Base-by-base conservation (phyloP, 805 yeast genomes). In the Candida qinlingensis region DNA sequence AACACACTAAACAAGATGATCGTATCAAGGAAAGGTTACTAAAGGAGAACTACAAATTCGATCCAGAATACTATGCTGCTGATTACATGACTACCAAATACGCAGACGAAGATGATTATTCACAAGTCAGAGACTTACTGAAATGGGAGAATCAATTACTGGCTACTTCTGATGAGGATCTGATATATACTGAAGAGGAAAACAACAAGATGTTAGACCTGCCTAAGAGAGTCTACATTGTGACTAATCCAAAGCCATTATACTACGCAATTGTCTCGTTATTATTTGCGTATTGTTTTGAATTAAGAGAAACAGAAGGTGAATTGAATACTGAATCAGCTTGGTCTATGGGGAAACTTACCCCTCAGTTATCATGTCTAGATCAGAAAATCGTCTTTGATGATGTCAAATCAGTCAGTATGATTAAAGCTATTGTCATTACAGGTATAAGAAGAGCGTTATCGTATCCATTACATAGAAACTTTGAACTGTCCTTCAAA, bases 281-380 rank as follows among this genome's bases (percentile, higher is more conserved):
- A 1, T 55, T 94, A 19, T 94, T 86, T 65, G 81, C 85, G 1
- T 86, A 81, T 56, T 76, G 78, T 46, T 90, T 83, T 62, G 97
- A 94, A 54, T 66, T 76, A 44, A 70, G 97, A 36, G 85, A 85
- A 46, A 88, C 84, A 36, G 80, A 78, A 59, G 83, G 82, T n/a
- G 80, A 73, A 13, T 78, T 80, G 45, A 88, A 80, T 13, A 81
- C 87, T 5, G 99, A 94, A 65, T 85, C 96, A 49, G 88, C 95
- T 0, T 94, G 99, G 99, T 83, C 92, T 0, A 76, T 94, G 5
- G 99, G 99, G 1, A 90, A 85, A 56, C 58, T 94, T 26, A 70
- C 82, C 0, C 96, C 98, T 1, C 94, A 88, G 58, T 66, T 92
- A 37, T 64, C 90, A 7, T 81, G 75, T 54, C 67, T 94, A 33